Evolutionary conservation across 192 early-diverging fungal genomes (phyloP), one percentile per base, ranked within the genome.

Genomic region (Chytriomyces hyalinus): DNA sequence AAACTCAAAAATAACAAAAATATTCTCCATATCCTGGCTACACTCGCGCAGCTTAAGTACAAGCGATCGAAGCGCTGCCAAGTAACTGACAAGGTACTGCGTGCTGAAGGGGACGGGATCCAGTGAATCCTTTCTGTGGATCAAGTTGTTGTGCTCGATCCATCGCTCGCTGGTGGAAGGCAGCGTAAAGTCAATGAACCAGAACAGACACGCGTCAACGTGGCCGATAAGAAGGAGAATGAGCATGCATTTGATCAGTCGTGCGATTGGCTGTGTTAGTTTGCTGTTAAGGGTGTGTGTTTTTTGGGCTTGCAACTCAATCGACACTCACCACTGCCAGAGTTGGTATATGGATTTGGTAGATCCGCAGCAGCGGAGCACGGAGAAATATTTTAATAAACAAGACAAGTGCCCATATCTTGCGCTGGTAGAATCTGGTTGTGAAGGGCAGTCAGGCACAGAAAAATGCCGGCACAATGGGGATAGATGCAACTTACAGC

Each of bases 201-300:
- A 80, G 28, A 80, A 80, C 4, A 80, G 49, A 36, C 79, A 80
- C 1, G 74, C 79, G 66, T 80, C 79, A 36, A 74, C 77, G 49
- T 80, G 79, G 0, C 79, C 79, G n/a, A 80, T 70, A 6, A 80
- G 62, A 66, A 80, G 76, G 5, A 80, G 65, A 57, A 80, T 80
- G 45, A 80, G 36, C 79, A 80, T 80, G 67, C 76, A 78, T 80
- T 80, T 80, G 65, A 80, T 61, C 4, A 80, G 77, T 1, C 79
- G 73, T 1, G 79, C 76, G 13, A 80, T 80, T 5, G 79, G 79
- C 76, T 80, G 53, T 5, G 10, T 46, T 11, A 17, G 3, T 20
- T 22, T 24, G 72, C 67, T 3, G 66, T 10, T 13, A 65, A 26
- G 61, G 10, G 22, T 64, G 36, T 36, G 36, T 36, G 28, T 36